A percentile compares a stretch with the other conserved stretches of the same genome.
These are phyloP conservation scores for Aquilaria agallochum DNA, from an alignment of 441 rosid species.

Conservation along the genomic window DNA sequence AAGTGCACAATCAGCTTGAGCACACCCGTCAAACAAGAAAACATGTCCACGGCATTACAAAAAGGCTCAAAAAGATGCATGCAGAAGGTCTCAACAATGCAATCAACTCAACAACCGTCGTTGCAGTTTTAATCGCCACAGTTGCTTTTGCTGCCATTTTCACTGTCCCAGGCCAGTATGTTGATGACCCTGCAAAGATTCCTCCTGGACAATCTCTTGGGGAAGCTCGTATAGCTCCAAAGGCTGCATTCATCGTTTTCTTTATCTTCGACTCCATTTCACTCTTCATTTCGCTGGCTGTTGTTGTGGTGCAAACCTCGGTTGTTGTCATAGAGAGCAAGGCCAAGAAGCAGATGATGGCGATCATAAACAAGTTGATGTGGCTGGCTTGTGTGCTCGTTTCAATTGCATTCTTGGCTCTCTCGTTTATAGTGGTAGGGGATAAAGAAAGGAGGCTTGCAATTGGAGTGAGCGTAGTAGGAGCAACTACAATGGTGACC, in stretches of 20 bases:
- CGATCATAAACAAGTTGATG: slow-evolving; percentile 84
- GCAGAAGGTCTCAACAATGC: slow-evolving; percentile 92
- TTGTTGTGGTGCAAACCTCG: slow-evolving; percentile 91
- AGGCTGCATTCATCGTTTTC: slow-evolving; percentile 64
- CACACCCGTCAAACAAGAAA: slow-evolving; percentile 80
- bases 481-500: slow-evolving; percentile 73
- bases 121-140: slow-evolving; percentile 85
- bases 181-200: slow-evolving; percentile 37
- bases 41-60: slow-evolving; percentile 79
- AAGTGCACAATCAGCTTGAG: slow-evolving; percentile 86
- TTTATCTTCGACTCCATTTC: slow-evolving; percentile 80
- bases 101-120: slow-evolving; percentile 88
- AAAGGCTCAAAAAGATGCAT: slow-evolving; percentile 81
- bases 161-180: slow-evolving; percentile 84
- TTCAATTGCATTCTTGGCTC: slow-evolving; percentile 73
- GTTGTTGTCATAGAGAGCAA: slow-evolving; percentile 86
- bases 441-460: slow-evolving; percentile 63
- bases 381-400: slow-evolving; percentile 86
- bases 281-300: slow-evolving; percentile 89
- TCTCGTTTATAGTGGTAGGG: slow-evolving; percentile 79
- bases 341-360: slow-evolving; percentile 95
- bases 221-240: slow-evolving; percentile 61
- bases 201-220: slow-evolving; percentile 59
- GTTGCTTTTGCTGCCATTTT: slow-evolving; percentile 95
- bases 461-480: slow-evolving; percentile 63